A percentile compares a stretch with the other conserved stretches of the same genome.
Conservation (phyloP, 371 early-diverging fungal genomes). For the Mortierella sp. region DNA sequence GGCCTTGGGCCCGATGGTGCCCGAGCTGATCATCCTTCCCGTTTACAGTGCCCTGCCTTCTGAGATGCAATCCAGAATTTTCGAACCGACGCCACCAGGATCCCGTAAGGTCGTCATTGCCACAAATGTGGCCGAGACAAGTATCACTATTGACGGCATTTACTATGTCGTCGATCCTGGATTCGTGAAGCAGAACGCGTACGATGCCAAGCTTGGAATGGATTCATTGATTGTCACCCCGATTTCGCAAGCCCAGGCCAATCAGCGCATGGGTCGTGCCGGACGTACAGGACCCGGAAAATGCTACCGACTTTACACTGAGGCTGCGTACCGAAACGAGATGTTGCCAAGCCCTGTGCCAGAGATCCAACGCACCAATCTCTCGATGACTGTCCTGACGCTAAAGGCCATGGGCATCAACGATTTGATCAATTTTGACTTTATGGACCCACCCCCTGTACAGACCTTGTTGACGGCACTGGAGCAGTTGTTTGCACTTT, state of each 20-base stretch:
- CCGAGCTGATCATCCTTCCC: constrained; percentile 93
- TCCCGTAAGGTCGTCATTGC: constrained; percentile 96
- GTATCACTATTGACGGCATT: constrained; percentile 99
- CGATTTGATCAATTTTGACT: constrained; percentile 95
- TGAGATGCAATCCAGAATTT: constrained; percentile 94
- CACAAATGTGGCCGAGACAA: constrained; percentile 99
- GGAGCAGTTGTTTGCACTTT: constrained; percentile 92
- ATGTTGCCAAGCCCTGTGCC: constrained; percentile 97
- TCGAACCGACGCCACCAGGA: constrained; percentile 94
- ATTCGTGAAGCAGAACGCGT: constrained; percentile 97
- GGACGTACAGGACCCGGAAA: constrained; percentile 98
- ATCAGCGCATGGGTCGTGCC: constrained; percentile 98
- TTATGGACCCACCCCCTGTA: constrained; percentile 97
- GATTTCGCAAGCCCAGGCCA: constrained; percentile 96
- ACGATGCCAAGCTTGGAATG: constrained; percentile 95
- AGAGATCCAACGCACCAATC: constrained; percentile 97
- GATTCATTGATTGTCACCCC: constrained; percentile 94
- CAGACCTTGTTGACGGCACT: constrained; percentile 94
- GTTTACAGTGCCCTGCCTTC: constrained; percentile 95
- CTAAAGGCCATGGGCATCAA: constrained; percentile 98
- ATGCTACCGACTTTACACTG: constrained; percentile 97
- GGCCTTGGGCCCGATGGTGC: constrained; percentile 93
- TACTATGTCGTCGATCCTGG: constrained; percentile 99
- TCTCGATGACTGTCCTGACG: constrained; percentile 91
- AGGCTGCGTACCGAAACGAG: constrained; percentile 94